Evolutionary conservation across 306 rosid species (phyloP), one percentile per base, ranked within the genome.

Genomic region (Vicia faba): DNA sequence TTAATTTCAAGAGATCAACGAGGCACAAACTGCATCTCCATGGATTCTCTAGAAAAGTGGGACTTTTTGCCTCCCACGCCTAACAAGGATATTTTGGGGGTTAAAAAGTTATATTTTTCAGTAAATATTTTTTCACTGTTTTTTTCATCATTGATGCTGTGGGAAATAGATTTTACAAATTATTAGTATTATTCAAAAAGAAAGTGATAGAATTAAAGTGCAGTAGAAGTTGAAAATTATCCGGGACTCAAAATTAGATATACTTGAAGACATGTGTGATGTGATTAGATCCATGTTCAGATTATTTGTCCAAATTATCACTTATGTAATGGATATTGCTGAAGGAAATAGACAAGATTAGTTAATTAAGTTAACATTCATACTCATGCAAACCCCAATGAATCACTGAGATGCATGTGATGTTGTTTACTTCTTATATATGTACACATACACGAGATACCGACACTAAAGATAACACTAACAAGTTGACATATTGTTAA

Each of bases 301-400:
- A 80, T 75, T 35, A 74, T 82, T 93, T 93, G 95, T 93, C 99
- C 66, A 93, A 76, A 80, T 90, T 88, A 49, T 93, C 99, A 45
- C 90, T 93, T 77, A 93, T 93, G 84, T 93, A 93, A 81, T 93
- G 90, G 78, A 93, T 93, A 76, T 93, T 93, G 75, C 98, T 93
- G 92, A 16, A 44, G 3, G 18, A 18, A 19, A 4, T 3, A 1
- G 11, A 54, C 55, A 65, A 10, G 8, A 61, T 36, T 15, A 26
- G 38, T 57, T 8, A 28, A 44, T 40, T 59, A 26, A 68, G 35
- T 23, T 55, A 54, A 63, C 56, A 29, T 36, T 38, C 48, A 46
- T 46, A 35, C 53, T 26, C 66, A 64, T 38, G 35, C 4, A 46
- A 9, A 48, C 54, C 59, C 70, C 36, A 61, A 68, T 68, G 59